A percentile compares a stretch with the other conserved stretches of the same genome.
Evolutionary conservation across 441 rosid genomes (phyloP).

Genomic region (Lagerstroemia fauriei): DNA sequence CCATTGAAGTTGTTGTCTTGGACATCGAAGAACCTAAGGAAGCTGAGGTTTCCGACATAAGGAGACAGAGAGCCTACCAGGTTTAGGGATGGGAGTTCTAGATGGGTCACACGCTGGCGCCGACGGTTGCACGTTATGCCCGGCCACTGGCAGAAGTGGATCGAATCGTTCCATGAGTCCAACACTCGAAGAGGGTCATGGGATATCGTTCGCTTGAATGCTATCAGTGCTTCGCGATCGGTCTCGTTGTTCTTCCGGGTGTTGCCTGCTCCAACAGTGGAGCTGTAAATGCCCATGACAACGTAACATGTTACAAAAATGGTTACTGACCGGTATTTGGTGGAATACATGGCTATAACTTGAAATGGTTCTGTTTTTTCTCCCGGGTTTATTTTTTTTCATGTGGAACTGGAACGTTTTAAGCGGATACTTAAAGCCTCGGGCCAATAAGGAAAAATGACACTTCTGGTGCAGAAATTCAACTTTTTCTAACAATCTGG

Average conservation of each 20-base stretch:
- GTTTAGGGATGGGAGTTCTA: constrained; percentile 6
- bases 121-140: background rate
- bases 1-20: background rate
- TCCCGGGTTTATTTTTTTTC: background rate
- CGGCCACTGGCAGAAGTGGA: background rate
- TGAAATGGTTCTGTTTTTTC: background rate
- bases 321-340: background rate
- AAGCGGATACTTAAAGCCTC: background rate
- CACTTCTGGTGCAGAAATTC: no score
- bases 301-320: background rate
- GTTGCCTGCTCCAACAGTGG: background rate
- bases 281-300: background rate
- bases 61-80: constrained; percentile 28
- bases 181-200: background rate
- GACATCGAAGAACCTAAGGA: background rate
- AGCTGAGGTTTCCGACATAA: constrained; percentile 23
- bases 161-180: background rate
- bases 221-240: background rate
- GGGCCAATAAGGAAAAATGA: no score
- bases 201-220: background rate
- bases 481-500: no score
- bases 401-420: background rate
- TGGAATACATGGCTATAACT: background rate
- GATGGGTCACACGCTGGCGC: background rate
- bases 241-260: background rate